Base-by-base conservation (phyloP, 2,329 filamentous ascomycete genomes). In the Apiospora rasikravindrae region DNA sequence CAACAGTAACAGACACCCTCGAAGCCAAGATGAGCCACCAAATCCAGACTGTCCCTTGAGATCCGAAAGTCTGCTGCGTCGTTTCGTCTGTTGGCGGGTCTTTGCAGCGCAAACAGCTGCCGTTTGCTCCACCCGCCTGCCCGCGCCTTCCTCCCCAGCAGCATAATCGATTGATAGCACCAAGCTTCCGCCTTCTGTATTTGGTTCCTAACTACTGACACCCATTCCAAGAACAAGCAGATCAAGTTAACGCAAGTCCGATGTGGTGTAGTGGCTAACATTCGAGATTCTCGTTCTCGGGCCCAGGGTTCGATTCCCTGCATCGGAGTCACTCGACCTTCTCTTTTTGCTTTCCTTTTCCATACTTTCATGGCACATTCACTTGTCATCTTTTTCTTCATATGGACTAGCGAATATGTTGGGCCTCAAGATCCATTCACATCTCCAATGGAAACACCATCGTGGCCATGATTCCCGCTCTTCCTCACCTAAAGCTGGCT, bases 221-320 rank as follows among this genome's bases (percentile, higher is more conserved):
- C 7, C 2, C 8, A 10, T 61, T 19, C 16, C 26, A 61, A 10
- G 14, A 33, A 14, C 1, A 5, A 10, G 11, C 2, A 13, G 8
- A 5, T 42, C 2, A 33, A 8, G 3, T 6, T 16, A 7, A 22
- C 33, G 16, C 14, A 33, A 61, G 19, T 64, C 57, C 57, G 57
- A 40, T 64, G 57, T 64, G 57, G 33, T 64, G 57, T 64, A 64
- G 33, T 40, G 57, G 57, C 40, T 6, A 64, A 40, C 57, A 64
- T 64, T 40, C 33, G 57, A 64, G 57, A 40, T 64, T 64, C 57
- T 64, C 57, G 13, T 64, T 64, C 57, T 64, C 57, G 33, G 57
- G 57, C 33, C 57, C 33, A 40, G 57, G 57, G 57, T 64, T 64
- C 57, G 57, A 64, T 40, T 40, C 57, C 57, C 57, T 40, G 57